These are phyloP conservation scores for Pascua sp. DNA, from an alignment of 1,284 basidiomycete species.

Conservation along the genomic window DNA sequence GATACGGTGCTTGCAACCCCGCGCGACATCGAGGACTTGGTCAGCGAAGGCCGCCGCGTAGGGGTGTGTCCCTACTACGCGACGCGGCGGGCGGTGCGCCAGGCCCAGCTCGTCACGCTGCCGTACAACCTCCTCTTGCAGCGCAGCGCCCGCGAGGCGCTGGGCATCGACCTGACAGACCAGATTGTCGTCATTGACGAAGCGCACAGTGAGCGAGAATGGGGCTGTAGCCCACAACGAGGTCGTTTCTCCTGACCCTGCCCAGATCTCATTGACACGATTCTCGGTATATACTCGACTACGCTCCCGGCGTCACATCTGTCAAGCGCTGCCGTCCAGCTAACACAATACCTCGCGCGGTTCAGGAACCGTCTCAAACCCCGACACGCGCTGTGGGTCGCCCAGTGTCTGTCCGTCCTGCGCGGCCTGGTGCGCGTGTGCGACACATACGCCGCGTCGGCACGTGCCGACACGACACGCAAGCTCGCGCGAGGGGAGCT, in stretches of 20 bases:
- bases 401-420: constrained; percentile 70
- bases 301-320: constrained; percentile 63
- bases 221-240: no score
- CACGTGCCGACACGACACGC: constrained; percentile 9
- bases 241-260: neutral
- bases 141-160: constrained; percentile 74
- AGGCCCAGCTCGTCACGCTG: constrained; percentile 85
- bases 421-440: constrained; percentile 63
- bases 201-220: constrained; percentile 73
- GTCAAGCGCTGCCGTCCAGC: constrained; percentile 66
- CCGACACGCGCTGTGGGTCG: constrained; percentile 71
- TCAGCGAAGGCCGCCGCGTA: constrained; percentile 62
- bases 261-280: constrained; percentile 76
- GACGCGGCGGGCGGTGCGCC: constrained; percentile 76
- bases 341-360: constrained; percentile 71
- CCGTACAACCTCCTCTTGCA: constrained; percentile 93
- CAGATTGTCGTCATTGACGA: constrained; percentile 92
- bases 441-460: constrained; percentile 53
- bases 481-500: constrained; percentile 37
- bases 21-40: constrained; percentile 92
- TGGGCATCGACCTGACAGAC: constrained; percentile 75
- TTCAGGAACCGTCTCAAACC: constrained; percentile 75
- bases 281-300: constrained; percentile 79
- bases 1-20: constrained; percentile 83
- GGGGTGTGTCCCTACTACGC: constrained; percentile 92